Evolutionary conservation across 306 rosid genomes (phyloP).

Genomic region (Luffa aegyptiaca): DNA sequence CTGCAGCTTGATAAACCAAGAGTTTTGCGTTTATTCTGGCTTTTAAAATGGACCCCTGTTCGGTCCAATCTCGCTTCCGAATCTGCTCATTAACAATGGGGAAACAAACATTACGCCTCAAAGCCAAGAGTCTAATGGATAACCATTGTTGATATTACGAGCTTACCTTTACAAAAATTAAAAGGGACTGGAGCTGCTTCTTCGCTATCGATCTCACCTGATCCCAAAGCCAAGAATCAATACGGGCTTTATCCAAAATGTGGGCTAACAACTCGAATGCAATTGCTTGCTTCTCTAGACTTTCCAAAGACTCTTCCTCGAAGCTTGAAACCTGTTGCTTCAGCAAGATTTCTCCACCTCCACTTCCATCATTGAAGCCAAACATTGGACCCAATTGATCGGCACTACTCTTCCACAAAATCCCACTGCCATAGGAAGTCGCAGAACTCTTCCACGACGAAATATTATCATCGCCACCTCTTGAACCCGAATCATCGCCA

Average conservation of each 20-base stretch:
- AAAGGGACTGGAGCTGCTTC: slow-evolving; percentile 75
- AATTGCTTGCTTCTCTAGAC: slow-evolving; percentile 78
- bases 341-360: slow-evolving; percentile 29
- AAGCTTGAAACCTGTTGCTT: slow-evolving; percentile 61
- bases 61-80: slow-evolving; percentile 91
- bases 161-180: slow-evolving; percentile 70
- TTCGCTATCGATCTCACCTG: slow-evolving; percentile 69
- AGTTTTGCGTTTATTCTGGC: slow-evolving; percentile 71
- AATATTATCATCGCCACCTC: slow-evolving; percentile 38
- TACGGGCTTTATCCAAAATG: slow-evolving; percentile 42
- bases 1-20: slow-evolving; percentile 67
- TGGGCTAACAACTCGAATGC: slow-evolving; percentile 79
- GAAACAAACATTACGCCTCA: background rate
- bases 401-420: slow-evolving; percentile 50
- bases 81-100: slow-evolving; percentile 43
- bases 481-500: slow-evolving; percentile 46
- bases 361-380: slow-evolving; percentile 47
- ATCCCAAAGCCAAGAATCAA: slow-evolving; percentile 68
- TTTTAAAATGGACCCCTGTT: slow-evolving; percentile 71
- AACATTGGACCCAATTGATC: slow-evolving; percentile 55
- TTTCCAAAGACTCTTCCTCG: slow-evolving; percentile 82
- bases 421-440: slow-evolving; percentile 49
- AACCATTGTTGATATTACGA: background rate
- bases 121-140: background rate
- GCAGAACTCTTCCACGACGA: slow-evolving; percentile 46